phyloP scores from a whole-genome alignment of 352 stramenopile species.

The Plasmopara muralis region DNA sequence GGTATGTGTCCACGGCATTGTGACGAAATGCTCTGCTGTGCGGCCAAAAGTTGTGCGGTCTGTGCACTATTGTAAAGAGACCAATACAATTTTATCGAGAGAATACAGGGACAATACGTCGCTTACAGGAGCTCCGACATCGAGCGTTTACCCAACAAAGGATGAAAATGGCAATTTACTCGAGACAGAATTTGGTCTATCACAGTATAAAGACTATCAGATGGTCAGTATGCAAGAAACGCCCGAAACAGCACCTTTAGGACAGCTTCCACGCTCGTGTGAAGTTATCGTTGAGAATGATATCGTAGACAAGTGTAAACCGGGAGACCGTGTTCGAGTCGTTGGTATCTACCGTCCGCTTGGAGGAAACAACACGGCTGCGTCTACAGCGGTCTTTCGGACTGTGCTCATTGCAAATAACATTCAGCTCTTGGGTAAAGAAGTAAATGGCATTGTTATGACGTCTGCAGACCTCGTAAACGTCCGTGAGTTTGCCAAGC shows the following conservation, averaged over 20 bases:
- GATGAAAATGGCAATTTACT: conserved; percentile 95
- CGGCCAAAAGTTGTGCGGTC: conserved; percentile 97
- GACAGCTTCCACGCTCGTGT: conserved; percentile 95
- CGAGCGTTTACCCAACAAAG: conserved; percentile 91
- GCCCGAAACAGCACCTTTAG: conserved; percentile 93
- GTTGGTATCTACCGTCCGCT: conserved; percentile 94
- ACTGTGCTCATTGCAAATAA: conserved; percentile 97
- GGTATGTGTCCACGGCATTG: conserved; percentile 98
- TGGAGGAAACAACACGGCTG: conserved; percentile 60
- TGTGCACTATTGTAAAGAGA: conserved; percentile 97
- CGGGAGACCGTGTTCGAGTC: conserved; percentile 94
- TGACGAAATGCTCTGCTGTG: conserved; percentile 96
- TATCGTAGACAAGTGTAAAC: conserved; percentile 98
- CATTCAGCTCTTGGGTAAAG: conserved; percentile 90
- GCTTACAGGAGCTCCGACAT: conserved; percentile 84
- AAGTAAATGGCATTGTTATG: conserved; percentile 92
- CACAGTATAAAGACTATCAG: conserved; percentile 98
- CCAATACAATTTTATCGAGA: conserved; percentile 86
- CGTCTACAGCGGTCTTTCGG: conserved; percentile 90
- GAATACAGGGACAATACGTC: conserved; percentile 98
- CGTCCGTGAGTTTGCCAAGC: conserved; percentile 90
- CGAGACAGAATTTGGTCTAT: conserved; percentile 98
- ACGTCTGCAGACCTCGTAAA: conserved; percentile 87
- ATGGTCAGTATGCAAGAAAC: conserved; percentile 85
- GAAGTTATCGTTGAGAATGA: conserved; percentile 98